Conservation (phyloP, 129 eudicot species). For the Helianthus annuus region DNA sequence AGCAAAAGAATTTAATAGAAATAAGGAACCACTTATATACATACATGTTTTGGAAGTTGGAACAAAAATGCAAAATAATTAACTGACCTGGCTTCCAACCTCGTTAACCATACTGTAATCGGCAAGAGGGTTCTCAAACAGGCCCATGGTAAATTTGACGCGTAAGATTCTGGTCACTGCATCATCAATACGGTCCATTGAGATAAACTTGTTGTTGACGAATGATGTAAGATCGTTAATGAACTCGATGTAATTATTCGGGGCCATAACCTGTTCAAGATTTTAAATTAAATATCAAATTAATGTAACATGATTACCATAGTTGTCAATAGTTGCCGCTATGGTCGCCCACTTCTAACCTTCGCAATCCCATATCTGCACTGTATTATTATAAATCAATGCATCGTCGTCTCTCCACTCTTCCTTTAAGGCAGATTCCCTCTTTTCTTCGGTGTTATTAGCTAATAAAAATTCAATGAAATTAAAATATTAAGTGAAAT, state of each 20-base stretch:
- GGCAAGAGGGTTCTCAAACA: conserved; percentile 28
- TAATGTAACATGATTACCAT: too few relatives aligned
- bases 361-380: too few relatives aligned
- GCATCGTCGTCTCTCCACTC: too few relatives aligned
- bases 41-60: background rate
- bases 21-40: too few relatives aligned
- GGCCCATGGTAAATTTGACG: conserved; percentile 21
- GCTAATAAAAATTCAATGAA: too few relatives aligned
- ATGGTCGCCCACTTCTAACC: too few relatives aligned
- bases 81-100: conserved; percentile 20
- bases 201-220: conserved; percentile 67
- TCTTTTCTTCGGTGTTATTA: too few relatives aligned
- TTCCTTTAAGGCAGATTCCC: too few relatives aligned
- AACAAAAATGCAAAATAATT: background rate
- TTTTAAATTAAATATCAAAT: conserved; percentile 27
- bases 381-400: too few relatives aligned
- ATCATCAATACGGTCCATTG: conserved; percentile 88
- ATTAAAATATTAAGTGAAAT: too few relatives aligned
- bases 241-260: too few relatives aligned
- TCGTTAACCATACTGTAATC: conserved; percentile 16
- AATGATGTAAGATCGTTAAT: conserved; percentile 66
- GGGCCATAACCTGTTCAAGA: conserved; percentile 70
- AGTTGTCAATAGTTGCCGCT: too few relatives aligned
- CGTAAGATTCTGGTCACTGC: conserved; percentile 80
- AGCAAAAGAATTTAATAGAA: background rate